Evolutionary conservation across 1,284 basidiomycete genomes (phyloP), one percentile per base, ranked within the genome.

Genomic region (Cutaneotrichosporon mucoides): DNA sequence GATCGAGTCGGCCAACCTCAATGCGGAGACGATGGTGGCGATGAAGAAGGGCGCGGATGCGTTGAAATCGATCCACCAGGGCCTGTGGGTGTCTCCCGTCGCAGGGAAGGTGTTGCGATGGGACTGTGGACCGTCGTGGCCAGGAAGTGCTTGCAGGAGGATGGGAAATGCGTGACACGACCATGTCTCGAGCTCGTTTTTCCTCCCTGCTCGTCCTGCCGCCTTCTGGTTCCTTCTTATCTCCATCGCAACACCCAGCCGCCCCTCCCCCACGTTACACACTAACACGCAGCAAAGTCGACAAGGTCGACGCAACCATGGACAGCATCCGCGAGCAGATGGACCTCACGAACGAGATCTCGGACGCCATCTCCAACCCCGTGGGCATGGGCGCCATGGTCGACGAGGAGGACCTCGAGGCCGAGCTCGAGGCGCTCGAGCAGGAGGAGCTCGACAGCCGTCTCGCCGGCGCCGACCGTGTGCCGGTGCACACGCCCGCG

Each of bases 1-100:
- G 37, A 86, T 99, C 59, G 96, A 99, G 79, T 92, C 90, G 16
- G 96, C 96, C 52, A 99, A 98, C 81, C 85, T 99, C 80, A 99
- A 99, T 79, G 88, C 92, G 72, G 94, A 98, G 83, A 98, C 93
- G 36, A 94, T 99, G 90, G 82, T 85, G 35, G 94, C 92, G 35
- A 98, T 99, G 92, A 94, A 93, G 87, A 90, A 91, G 79, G 96
- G 92, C 45, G 86, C 93, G 0, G 87, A 89, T 65, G 96, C 90
- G 13, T 84, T 99, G 76, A 90, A 90, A 80, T 84, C 85, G 50
- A 98, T 99, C 60, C 96, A 99, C 73, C 88, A 88, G 57, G 88
- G 87, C 71, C 84, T 98, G 92, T 95, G 66, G 73, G 91, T 85
- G 16, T 15, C 24, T 16, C 49, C 9, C 15, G 6, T 46, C 15